Evolutionary conservation across 2,329 filamentous ascomycete genomes (phyloP).

Genomic region (Aspergillus sp.): DNA sequence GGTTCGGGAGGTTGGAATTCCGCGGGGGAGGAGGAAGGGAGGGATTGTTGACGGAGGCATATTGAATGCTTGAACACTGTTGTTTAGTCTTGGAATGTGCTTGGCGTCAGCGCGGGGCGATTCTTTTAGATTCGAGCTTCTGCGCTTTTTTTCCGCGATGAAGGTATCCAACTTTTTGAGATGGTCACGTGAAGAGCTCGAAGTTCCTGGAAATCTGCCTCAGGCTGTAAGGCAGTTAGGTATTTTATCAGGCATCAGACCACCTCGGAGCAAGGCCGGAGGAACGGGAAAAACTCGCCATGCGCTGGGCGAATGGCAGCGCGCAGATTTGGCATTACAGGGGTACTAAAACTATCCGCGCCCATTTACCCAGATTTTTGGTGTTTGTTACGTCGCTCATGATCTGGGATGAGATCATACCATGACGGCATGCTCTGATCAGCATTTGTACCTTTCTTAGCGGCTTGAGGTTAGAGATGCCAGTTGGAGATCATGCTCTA

Average conservation of each 20-base stretch:
- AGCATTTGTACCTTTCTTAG: not conserved
- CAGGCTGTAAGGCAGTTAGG: not conserved
- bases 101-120: slow-evolving; percentile 5
- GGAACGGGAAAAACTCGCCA: slow-evolving; percentile 19
- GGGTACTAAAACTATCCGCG: not conserved
- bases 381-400: not conserved
- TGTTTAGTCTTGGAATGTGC: slow-evolving; percentile 11
- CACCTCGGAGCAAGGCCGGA: slow-evolving; percentile 18
- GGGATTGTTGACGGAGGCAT: slow-evolving; percentile 54
- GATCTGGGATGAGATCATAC: slow-evolving; percentile 13
- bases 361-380: not conserved
- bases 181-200: not conserved
- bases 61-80: not conserved
- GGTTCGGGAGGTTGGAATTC: slow-evolving; percentile 40
- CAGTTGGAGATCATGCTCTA: not conserved
- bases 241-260: slow-evolving; percentile 20
- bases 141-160: not conserved
- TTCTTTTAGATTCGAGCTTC: not conserved
- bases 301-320: slow-evolving; percentile 21
- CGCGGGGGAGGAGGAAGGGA: slow-evolving; percentile 69
- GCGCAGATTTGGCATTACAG: slow-evolving; percentile 20
- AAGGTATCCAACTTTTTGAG: not conserved
- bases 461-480: not conserved
- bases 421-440: slow-evolving; percentile 8
- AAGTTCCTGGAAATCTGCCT: not conserved